Percentiles rank a stretch among this genome's conserved stretches.
Evolutionary conservation across 768 basidiomycete genomes (phyloP).

Genomic region (Candolleomyces aberdarensis): DNA sequence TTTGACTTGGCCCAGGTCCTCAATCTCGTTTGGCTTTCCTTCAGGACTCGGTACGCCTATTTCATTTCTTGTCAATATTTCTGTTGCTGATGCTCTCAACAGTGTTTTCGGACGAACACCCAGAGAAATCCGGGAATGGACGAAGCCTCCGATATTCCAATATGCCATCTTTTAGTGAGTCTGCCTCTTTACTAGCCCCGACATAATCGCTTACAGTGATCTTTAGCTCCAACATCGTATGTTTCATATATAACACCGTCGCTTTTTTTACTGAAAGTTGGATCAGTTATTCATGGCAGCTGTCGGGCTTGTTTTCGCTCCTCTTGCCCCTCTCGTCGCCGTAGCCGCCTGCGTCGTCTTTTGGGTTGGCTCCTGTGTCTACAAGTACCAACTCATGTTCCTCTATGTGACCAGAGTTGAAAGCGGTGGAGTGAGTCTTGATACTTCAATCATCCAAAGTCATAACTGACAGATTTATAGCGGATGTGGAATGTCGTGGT

Average conservation of each 20-base stretch:
- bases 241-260: constrained; percentile 18
- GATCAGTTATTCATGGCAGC: constrained; percentile 80
- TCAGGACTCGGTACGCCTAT: constrained; percentile 68
- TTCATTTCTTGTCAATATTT: constrained; percentile 1
- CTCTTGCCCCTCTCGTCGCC: constrained; percentile 86
- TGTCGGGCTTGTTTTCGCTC: constrained; percentile 93
- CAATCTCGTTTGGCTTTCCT: constrained; percentile 81
- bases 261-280: neutral
- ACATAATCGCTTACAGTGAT: constrained; percentile 7
- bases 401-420: constrained; percentile 87
- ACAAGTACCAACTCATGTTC: constrained; percentile 98
- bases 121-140: constrained; percentile 87
- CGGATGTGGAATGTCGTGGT: constrained; percentile 92
- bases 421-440: constrained; percentile 78
- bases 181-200: constrained; percentile 9
- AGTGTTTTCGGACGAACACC: constrained; percentile 87
- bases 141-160: constrained; percentile 86
- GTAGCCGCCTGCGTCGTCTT: constrained; percentile 82
- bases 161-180: constrained; percentile 83
- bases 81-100: neutral
- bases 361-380: constrained; percentile 83
- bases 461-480: constrained; percentile 32
- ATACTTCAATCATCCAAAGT: constrained; percentile 2
- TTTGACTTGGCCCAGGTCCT: constrained; percentile 96
- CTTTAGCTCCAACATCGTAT: constrained; percentile 53